A percentile compares a stretch with the other conserved stretches of the same genome.
Evolutionary conservation across 208 protist genomes (phyloP).

Genomic region (Acanthamoeba sp.): DNA sequence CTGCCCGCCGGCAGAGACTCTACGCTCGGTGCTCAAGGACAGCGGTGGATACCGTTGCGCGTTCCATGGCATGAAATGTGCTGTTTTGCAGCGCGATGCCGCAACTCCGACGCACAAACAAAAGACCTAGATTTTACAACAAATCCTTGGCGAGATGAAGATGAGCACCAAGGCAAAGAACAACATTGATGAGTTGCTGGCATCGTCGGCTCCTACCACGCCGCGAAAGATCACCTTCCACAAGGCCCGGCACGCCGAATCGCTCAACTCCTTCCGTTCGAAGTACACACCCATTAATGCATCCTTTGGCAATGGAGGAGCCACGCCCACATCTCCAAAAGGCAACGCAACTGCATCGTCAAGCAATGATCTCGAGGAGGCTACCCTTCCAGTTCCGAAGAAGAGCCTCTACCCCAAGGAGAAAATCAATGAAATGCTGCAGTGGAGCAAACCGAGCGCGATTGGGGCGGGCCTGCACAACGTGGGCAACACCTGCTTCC

Average conservation of each 20-base stretch:
- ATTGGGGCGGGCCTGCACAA: slow-evolving; percentile 88
- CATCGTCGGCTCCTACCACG: slow-evolving; percentile 8
- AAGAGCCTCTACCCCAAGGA: slow-evolving; percentile 62
- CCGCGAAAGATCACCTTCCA: slow-evolving; percentile 54
- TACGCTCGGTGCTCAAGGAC: no score
- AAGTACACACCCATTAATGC: slow-evolving; percentile 66
- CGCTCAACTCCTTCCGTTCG: slow-evolving; percentile 51
- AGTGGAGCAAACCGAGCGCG: slow-evolving; percentile 23
- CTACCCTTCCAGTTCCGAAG: slow-evolving; percentile 22
- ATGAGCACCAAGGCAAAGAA: not conserved
- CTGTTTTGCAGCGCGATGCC: no score
- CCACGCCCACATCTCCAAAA: not conserved
- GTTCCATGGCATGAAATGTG: no score
- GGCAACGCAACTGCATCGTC: not conserved
- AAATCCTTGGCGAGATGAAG: no score
- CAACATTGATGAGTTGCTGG: slow-evolving; percentile 64
- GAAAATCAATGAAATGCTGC: slow-evolving; percentile 40
- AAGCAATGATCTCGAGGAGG: slow-evolving; percentile 39
- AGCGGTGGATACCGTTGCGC: no score
- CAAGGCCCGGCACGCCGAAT: slow-evolving; percentile 46
- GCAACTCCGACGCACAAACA: no score
- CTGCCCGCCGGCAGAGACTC: no score
- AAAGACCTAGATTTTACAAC: no score
- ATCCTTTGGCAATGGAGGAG: not conserved
- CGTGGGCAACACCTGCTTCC: slow-evolving; percentile 93